Conservation (phyloP, 2,329 filamentous ascomycete species). For the Arthrobotrys musiformis region DNA sequence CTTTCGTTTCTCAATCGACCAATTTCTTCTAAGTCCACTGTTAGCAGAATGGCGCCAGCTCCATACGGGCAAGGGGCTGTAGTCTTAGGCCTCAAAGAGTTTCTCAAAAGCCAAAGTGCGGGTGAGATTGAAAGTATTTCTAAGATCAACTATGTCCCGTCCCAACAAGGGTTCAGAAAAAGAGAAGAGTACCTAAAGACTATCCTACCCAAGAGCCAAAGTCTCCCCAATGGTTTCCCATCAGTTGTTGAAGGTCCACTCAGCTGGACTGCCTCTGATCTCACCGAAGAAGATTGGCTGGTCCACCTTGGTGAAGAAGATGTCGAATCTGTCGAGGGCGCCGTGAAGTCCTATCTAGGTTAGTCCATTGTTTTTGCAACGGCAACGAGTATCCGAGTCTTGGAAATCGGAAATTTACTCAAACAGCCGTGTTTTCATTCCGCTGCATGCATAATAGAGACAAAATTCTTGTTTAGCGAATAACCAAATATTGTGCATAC, state of each 20-base stretch:
- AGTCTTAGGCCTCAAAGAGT: constrained; percentile 35
- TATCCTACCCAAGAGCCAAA: not conserved
- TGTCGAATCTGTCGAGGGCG: constrained; percentile 35
- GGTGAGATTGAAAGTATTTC: constrained; percentile 11
- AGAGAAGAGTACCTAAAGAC: constrained; percentile 34
- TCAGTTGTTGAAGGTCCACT: constrained; percentile 16
- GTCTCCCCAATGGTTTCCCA: constrained; percentile 37
- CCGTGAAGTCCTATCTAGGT: constrained; percentile 51
- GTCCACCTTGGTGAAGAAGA: constrained; percentile 29
- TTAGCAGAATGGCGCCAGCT: constrained; percentile 35
- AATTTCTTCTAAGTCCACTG: not conserved
- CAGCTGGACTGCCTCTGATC: constrained; percentile 37
- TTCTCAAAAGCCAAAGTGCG: constrained; percentile 12
- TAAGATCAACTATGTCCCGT: constrained; percentile 49
- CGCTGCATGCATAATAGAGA: not conserved
- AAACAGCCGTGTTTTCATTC: too few species aligned
- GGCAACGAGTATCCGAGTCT: constrained; percentile 14
- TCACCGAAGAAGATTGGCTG: constrained; percentile 40
- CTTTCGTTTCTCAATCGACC: not conserved
- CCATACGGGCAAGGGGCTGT: constrained; percentile 41
- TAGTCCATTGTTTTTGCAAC: constrained; percentile 13
- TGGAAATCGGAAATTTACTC: not conserved
- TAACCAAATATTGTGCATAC: not conserved
- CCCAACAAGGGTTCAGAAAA: constrained; percentile 22
- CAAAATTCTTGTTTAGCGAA: not conserved